Percentiles rank a stretch among this genome's conserved stretches.
These are phyloP conservation scores for Neurospora cerealis DNA, from an alignment of 495 filamentous ascomycete species.

Conservation along the genomic window DNA sequence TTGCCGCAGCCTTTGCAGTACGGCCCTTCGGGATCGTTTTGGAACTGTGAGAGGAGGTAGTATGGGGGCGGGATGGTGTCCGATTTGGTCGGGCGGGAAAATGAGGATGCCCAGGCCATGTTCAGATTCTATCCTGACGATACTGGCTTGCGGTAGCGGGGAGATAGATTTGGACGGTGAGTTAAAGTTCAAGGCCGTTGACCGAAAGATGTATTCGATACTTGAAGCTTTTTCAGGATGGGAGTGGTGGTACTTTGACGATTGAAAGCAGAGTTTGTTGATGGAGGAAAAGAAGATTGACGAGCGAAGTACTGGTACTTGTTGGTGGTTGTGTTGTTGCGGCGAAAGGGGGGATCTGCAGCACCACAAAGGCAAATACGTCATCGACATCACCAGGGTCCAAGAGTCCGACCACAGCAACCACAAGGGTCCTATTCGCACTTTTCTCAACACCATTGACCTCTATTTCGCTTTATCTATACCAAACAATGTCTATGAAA, in stretches of 20 bases:
- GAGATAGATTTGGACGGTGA: too few relatives aligned
- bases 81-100: constrained; percentile 28
- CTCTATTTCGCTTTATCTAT: background rate
- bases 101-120: constrained; percentile 33
- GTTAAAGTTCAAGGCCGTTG: too few relatives aligned
- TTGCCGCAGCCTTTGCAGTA: constrained; percentile 35
- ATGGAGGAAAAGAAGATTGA: background rate
- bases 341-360: background rate
- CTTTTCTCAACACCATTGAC: background rate
- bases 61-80: constrained; percentile 26
- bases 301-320: background rate
- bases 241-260: background rate
- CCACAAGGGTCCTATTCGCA: background rate
- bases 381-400: background rate
- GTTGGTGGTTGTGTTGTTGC: background rate
- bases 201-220: background rate
- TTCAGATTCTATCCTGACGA: background rate
- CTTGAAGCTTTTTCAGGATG: background rate
- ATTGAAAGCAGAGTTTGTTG: background rate
- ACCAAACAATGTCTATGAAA: background rate
- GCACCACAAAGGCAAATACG: background rate
- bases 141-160: background rate
- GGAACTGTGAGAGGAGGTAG: constrained; percentile 24
- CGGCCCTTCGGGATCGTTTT: constrained; percentile 18
- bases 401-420: background rate